Base-by-base conservation (phyloP, 2,329 filamentous ascomycete species). In the Aspergillus versicolor region DNA sequence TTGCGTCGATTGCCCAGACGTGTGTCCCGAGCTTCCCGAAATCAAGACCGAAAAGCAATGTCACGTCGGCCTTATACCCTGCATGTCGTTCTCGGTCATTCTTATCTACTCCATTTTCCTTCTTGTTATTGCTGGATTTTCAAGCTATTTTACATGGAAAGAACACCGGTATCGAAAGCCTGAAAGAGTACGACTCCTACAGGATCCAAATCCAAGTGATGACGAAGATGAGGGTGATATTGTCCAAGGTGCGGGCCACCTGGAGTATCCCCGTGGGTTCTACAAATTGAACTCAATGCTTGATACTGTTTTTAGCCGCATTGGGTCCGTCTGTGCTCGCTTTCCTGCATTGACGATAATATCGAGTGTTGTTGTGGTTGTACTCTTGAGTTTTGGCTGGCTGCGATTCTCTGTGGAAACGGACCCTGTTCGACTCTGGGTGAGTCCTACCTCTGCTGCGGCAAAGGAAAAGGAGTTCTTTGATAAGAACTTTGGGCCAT, bases 381-480 rank as follows among this genome's bases (percentile, higher is more conserved):
- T 81, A 1, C 71, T 96, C 4, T 80, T 99, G 60, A 97, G 92
- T 69, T 76, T 93, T 37, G 94, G 94, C 1, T 96, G 91, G 91
- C 78, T 94, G 57, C 85, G 85, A 44, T 99, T 99, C 68, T 83
- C 90, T n/a, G 82, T 99, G 37, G 94, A 97, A 73, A 90, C 82
- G 21, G 89, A 97, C 61, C 94, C 94, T 5, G 94, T 95, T 11
- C 87, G 90, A 47, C 79, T 99, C 8, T 99, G 94, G 94, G 94
- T 99, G n/a, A 92, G 93, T 66, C 94, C 94, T 7, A 89, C 89
- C 8, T 97, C 94, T 4, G 85, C 87, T 48, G 93, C 95, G 19
- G 94, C 94, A 0, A 84, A 91, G 70, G 93, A 99, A 72, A 99
- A 99, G 77, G 83, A 84, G 1, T 99, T 95, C 71, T 99, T 97